phyloP scores from a whole-genome alignment of 495 filamentous ascomycete genomes.

The Xylaria sp. region DNA sequence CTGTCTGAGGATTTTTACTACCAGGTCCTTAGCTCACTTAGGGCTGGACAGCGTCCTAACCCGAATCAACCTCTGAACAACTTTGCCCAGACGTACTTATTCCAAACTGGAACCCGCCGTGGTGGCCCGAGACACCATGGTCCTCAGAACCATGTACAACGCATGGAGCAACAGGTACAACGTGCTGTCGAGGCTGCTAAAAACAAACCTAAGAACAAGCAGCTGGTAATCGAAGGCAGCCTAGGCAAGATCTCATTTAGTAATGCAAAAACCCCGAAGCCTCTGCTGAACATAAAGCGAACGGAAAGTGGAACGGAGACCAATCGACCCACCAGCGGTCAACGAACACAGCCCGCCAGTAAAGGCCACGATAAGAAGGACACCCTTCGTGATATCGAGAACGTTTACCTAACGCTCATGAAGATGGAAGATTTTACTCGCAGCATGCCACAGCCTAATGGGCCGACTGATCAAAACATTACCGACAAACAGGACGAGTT shows the following conservation, averaged over 20 bases:
- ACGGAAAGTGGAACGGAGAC: constrained; percentile 69
- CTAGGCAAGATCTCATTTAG: constrained; percentile 98
- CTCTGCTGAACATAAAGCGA: constrained; percentile 93
- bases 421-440: constrained; percentile 92
- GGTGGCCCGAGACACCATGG: constrained; percentile 77
- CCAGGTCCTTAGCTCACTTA: constrained; percentile 93
- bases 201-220: constrained; percentile 95
- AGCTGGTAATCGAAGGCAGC: constrained; percentile 97
- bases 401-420: constrained; percentile 86
- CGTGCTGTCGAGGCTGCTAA: constrained; percentile 97
- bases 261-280: constrained; percentile 95
- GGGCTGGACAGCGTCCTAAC: constrained; percentile 82
- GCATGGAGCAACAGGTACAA: constrained; percentile 99
- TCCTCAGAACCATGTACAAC: constrained; percentile 93
- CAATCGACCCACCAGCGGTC: constrained; percentile 55
- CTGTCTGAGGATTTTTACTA: constrained; percentile 97
- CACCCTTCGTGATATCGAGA: constrained; percentile 83
- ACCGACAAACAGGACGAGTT: constrained; percentile 75
- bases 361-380: constrained; percentile 76
- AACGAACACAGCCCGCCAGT: constrained; percentile 51
- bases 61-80: constrained; percentile 91
- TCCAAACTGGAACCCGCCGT: constrained; percentile 83
- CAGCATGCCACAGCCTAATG: constrained; percentile 74
- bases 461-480: constrained; percentile 65
- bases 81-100: constrained; percentile 97